Evolutionary conservation across 805 yeast species (phyloP).

Genomic region (Osmozyma mogii): DNA sequence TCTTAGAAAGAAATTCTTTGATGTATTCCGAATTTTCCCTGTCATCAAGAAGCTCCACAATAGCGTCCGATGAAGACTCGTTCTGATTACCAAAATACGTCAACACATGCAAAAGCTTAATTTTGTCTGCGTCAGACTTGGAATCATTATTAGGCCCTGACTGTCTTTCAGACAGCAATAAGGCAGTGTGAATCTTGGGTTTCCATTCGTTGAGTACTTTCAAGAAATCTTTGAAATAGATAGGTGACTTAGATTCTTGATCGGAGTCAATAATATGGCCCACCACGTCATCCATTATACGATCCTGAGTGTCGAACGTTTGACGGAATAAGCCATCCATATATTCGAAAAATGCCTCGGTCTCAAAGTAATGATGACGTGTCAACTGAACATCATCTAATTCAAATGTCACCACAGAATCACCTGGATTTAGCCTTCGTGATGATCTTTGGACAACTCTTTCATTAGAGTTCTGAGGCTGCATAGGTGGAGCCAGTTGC

Average conservation of each 20-base stretch:
- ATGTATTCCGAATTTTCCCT: constrained; percentile 6
- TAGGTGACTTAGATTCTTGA: constrained; percentile 1
- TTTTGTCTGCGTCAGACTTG: constrained; percentile 20
- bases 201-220: constrained; percentile 23
- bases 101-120: constrained; percentile 29
- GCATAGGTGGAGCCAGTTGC: constrained; percentile 1
- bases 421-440: constrained; percentile 23
- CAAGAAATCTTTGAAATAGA: constrained; percentile 16
- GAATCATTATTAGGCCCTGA: constrained; percentile 1
- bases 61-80: constrained; percentile 4
- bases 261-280: constrained; percentile 5
- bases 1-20: constrained; percentile 7
- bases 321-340: constrained; percentile 12
- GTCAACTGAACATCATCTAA: constrained; percentile 17
- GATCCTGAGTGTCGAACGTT: constrained; percentile 2
- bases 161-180: constrained; percentile 11
- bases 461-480: constrained; percentile 1
- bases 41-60: constrained; percentile 3
- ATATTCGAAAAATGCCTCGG: constrained; percentile 16
- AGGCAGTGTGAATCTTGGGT: constrained; percentile 7
- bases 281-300: constrained; percentile 8
- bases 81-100: constrained; percentile 24
- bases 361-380: constrained; percentile 19
- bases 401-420: constrained; percentile 10
- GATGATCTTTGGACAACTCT: constrained; percentile 21